phyloP scores from a whole-genome alignment of 1,139 yeast genomes.

The Zygoascus meyerae region DNA sequence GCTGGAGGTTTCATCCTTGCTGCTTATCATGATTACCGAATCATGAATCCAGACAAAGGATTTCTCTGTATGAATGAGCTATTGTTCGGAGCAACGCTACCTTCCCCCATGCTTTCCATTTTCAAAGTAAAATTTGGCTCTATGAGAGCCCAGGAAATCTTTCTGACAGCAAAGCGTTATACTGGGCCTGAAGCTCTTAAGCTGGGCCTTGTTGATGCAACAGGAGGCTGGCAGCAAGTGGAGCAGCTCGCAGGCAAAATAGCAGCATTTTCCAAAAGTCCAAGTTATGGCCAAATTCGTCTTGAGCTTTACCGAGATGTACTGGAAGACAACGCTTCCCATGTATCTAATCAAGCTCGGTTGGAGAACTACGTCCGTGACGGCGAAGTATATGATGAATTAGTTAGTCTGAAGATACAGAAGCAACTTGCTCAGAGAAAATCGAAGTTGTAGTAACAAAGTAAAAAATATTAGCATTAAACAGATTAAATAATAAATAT shows the following conservation, averaged over 20 bases:
- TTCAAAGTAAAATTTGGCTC: constrained; percentile 32
- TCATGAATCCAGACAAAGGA: constrained; percentile 36
- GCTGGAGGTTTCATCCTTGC: constrained; percentile 39
- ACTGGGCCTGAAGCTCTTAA: constrained; percentile 31
- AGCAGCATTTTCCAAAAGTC: constrained; percentile 23
- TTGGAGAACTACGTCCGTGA: neutral
- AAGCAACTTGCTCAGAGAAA: no score
- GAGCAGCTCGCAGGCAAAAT: constrained; percentile 26
- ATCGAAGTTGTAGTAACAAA: no score
- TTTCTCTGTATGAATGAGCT: constrained; percentile 38
- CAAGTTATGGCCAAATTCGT: constrained; percentile 31
- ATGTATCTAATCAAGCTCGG: neutral
- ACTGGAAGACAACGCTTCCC: constrained; percentile 20
- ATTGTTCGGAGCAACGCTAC: constrained; percentile 35
- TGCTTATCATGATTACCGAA: constrained; percentile 35
- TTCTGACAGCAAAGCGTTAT: constrained; percentile 33
- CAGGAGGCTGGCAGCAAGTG: constrained; percentile 32
- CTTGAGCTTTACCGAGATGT: constrained; percentile 29
- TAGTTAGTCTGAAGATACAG: no score
- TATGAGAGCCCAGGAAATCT: constrained; percentile 26
- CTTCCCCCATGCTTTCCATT: constrained; percentile 33
- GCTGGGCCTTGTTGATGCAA: constrained; percentile 29
- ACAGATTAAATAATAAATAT: constrained; percentile 2
- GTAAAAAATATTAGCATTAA: no score
- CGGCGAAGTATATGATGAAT: no score